Percentiles rank a stretch among this genome's conserved stretches.
These are phyloP conservation scores for Arachis hypogaea DNA, from an alignment of 306 rosid species.

Conservation along the genomic window DNA sequence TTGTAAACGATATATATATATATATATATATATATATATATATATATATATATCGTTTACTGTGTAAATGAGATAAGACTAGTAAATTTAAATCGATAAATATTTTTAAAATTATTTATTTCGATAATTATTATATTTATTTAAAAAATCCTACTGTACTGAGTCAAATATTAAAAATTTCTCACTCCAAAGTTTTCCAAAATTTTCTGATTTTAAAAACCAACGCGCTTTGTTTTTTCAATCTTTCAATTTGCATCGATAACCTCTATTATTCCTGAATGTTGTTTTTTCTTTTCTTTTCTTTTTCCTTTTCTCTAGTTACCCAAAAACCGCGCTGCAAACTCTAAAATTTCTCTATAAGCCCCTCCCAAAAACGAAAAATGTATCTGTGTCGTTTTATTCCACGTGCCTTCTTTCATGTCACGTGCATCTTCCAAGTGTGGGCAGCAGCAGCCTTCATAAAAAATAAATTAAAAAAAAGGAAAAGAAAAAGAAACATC, in stretches of 20 bases:
- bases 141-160: too few species aligned
- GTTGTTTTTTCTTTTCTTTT: too few species aligned
- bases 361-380: too few species aligned
- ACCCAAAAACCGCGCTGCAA: constrained; percentile 46
- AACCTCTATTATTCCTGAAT: not conserved
- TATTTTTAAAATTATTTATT: too few species aligned
- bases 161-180: too few species aligned
- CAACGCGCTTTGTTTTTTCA: constrained; percentile 39
- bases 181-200: too few species aligned
- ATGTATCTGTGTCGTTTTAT: constrained; percentile 14
- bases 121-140: too few species aligned
- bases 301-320: constrained; percentile 6
- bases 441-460: not conserved
- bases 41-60: too few species aligned
- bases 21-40: too few species aligned
- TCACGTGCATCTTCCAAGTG: constrained; percentile 38
- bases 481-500: not conserved
- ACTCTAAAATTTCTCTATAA: not conserved
- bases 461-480: not conserved
- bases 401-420: constrained; percentile 25
- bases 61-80: too few species aligned
- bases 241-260: constrained; percentile 18
- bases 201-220: not conserved
- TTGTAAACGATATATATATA: too few species aligned
- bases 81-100: too few species aligned